Evolutionary conservation across 2,329 filamentous ascomycete genomes (phyloP), one percentile per base, ranked within the genome.

Genomic region (Sphaerulina populicola): DNA sequence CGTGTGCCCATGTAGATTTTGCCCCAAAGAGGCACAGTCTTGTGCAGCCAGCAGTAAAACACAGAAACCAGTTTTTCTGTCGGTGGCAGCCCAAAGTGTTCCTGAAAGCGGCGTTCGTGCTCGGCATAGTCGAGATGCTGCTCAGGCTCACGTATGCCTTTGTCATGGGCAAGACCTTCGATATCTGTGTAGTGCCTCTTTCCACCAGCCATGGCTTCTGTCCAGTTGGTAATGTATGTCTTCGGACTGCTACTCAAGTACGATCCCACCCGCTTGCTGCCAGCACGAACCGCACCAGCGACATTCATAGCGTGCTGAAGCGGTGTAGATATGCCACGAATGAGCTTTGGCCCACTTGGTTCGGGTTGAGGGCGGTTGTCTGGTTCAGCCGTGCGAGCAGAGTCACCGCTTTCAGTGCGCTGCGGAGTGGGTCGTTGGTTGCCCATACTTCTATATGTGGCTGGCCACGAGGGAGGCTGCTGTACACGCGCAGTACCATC

Each of bases 191-290:
- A 98, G 68, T 97, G 91, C 62, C 85, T 89, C 61, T 85, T 83
- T 10, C 88, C 88, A 31, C 93, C 93, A 59, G 89, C 87, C 82
- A 93, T 93, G 86, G 97, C 97, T 35, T 89, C 91, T 0, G 91
- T 94, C 0, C 97, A 90, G 68, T 96, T 97, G 64, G 94, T 90
- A 30, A 95, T 85, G 65, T 97, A 97, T 1, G 88, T 89, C 83
- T 95, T 94, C 0, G 91, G 94, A 67, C 96, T 90, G 0, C 85
- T 88, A 6, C 91, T 87, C 41, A 97, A 72, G 53, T 64, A 65
- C 4, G 65, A 66, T 6, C 63, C 56, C 82, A 97, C 87, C 31
- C 82, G 81, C 59, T 86, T 86, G 18, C 88, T 85, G 64, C 88
- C 93, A 1, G 82, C 73, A 11, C 55, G 57, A 2, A 60, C 58